Conservation (phyloP, 2,329 filamentous ascomycete species). For the Cytospora mali region DNA sequence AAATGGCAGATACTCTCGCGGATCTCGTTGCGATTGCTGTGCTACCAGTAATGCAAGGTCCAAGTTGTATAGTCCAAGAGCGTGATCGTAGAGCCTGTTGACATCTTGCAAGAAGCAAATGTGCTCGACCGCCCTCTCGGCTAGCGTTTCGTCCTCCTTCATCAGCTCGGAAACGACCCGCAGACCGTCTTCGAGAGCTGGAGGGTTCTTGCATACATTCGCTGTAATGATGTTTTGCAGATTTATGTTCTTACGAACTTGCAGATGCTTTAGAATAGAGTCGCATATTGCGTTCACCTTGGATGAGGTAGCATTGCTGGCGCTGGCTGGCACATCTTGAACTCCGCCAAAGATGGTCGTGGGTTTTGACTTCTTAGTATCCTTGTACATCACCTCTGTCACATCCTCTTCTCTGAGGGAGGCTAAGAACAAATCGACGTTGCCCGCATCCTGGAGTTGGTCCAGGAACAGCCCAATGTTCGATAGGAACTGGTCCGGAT, state of each 20-base stretch:
- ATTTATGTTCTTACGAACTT: conserved; percentile 62
- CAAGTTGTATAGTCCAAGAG: conserved; percentile 87
- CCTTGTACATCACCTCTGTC: conserved; percentile 87
- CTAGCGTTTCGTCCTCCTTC: conserved; percentile 68
- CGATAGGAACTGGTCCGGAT: conserved; percentile 80
- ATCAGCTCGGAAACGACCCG: conserved; percentile 75
- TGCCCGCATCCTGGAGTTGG: conserved; percentile 78
- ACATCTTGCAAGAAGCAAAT: conserved; percentile 97
- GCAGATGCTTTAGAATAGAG: conserved; percentile 72
- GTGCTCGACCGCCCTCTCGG: conserved; percentile 89
- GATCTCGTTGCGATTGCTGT: conserved; percentile 94
- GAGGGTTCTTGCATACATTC: conserved; percentile 89
- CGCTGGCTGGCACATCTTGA: conserved; percentile 2
- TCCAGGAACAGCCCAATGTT: conserved; percentile 78
- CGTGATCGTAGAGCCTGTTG: conserved; percentile 87
- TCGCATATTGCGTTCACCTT: conserved; percentile 93
- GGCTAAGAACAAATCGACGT: conserved; percentile 89
- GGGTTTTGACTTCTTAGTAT: conserved; percentile 63
- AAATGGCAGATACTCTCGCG: conserved; percentile 92
- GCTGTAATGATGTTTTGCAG: conserved; percentile 93
- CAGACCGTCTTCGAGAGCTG: conserved; percentile 85
- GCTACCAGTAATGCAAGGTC: conserved; percentile 88
- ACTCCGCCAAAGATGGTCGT: conserved; percentile 2
- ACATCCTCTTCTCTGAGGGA: conserved; percentile 90
- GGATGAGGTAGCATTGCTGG: conserved; percentile 34